These are phyloP conservation scores for Sporobolomyces roseus DNA, from an alignment of 768 basidiomycete species.

Conservation along the genomic window DNA sequence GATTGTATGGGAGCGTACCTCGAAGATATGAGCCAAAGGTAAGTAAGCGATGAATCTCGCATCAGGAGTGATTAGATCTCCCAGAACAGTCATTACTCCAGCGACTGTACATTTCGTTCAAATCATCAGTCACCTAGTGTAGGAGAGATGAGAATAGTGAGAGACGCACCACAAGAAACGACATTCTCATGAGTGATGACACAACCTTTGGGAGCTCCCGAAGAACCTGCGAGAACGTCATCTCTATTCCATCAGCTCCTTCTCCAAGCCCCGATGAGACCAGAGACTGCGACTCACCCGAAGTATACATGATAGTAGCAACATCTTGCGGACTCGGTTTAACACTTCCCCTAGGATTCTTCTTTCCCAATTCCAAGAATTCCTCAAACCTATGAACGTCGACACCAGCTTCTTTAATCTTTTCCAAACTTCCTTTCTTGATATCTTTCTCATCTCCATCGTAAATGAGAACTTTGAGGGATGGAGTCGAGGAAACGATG, in stretches of 20 bases:
- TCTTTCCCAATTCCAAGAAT: slow-evolving; percentile 62
- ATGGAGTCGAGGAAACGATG: slow-evolving; percentile 67
- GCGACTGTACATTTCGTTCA: slow-evolving; percentile 14
- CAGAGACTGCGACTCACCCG: background rate
- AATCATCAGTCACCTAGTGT: background rate
- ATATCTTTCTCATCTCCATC: slow-evolving; percentile 58
- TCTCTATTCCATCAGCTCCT: background rate
- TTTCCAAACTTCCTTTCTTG: slow-evolving; percentile 54
- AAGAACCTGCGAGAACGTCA: slow-evolving; percentile 55
- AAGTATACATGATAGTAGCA: slow-evolving; percentile 76
- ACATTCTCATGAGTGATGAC: slow-evolving; percentile 81
- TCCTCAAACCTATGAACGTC: slow-evolving; percentile 62
- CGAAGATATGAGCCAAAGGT: slow-evolving; percentile 60
- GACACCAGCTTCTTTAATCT: slow-evolving; percentile 55
- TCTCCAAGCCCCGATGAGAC: background rate
- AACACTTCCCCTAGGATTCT: slow-evolving; percentile 55
- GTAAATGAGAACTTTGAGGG: slow-evolving; percentile 75
- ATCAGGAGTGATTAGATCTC: slow-evolving; percentile 32
- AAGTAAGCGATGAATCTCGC: slow-evolving; percentile 74
- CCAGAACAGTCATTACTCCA: slow-evolving; percentile 13
- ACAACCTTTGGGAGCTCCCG: slow-evolving; percentile 91
- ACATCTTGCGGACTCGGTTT: slow-evolving; percentile 57
- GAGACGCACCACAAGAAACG: slow-evolving; percentile 71
- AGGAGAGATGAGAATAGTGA: slow-evolving; percentile 52
- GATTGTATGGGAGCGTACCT: slow-evolving; percentile 52